These are phyloP conservation scores for Lactarius sanguifluus DNA, from an alignment of 768 basidiomycete species.

Conservation along the genomic window DNA sequence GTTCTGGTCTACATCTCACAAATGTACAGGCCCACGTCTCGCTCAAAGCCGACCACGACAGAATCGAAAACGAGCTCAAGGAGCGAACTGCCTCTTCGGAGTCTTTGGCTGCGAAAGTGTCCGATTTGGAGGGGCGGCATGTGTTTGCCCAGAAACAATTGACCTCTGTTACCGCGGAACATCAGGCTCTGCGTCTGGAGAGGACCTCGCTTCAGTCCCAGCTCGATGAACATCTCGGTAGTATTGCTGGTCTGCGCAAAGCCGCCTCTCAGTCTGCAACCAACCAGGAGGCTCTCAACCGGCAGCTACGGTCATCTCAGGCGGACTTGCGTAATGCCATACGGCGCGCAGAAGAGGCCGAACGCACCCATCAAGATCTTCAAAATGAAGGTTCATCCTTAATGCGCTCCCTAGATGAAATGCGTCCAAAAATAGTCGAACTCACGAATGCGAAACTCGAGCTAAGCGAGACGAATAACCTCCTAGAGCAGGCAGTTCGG, in stretches of 20 bases:
- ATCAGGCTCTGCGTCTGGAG: conserved; percentile 49
- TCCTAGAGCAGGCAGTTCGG: conserved; percentile 52
- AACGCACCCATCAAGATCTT: conserved; percentile 66
- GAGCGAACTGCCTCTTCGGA: conserved; percentile 44
- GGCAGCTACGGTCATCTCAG: conserved; percentile 60
- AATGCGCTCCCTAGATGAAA: conserved; percentile 80
- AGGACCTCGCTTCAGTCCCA: conserved; percentile 51
- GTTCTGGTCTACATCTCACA: conserved; percentile 15
- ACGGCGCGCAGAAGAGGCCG: conserved; percentile 73
- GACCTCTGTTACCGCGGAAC: conserved; percentile 45
- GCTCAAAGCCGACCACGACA: conserved; percentile 62
- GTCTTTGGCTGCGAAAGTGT: conserved; percentile 50
- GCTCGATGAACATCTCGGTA: conserved; percentile 45
- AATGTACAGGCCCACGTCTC: conserved; percentile 50
- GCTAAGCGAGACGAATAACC: conserved; percentile 61
- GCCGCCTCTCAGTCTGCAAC: conserved; percentile 56
- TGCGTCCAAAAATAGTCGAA: conserved; percentile 82
- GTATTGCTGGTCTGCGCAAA: conserved; percentile 55
- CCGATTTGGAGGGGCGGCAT: conserved; percentile 46
- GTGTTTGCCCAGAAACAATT: conserved; percentile 45
- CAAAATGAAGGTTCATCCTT: conserved; percentile 77
- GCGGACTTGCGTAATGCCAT: conserved; percentile 63
- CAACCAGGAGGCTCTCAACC: conserved; percentile 52
- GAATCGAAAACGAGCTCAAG: conserved; percentile 49
- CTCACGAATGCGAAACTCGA: conserved; percentile 71